phyloP scores from a whole-genome alignment of 768 basidiomycete species.

The Russula virescens region DNA sequence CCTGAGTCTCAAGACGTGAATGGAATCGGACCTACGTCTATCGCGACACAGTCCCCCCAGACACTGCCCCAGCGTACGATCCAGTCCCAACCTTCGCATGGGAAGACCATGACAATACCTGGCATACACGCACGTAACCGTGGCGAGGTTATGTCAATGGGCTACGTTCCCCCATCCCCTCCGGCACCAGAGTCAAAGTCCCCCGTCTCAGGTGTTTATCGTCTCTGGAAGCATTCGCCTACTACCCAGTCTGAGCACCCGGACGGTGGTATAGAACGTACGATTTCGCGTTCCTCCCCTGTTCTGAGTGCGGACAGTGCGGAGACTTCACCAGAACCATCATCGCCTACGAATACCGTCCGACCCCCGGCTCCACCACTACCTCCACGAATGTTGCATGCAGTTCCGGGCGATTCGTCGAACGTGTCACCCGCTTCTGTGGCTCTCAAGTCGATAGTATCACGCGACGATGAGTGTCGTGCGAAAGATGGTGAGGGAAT shows the following conservation, averaged over 20 bases:
- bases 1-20: neutral
- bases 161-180: conserved; percentile 54
- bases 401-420: conserved; percentile 13
- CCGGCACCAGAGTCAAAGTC: conserved; percentile 37
- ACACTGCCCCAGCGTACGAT: conserved; percentile 42
- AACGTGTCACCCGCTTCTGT: conserved; percentile 42
- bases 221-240: conserved; percentile 62
- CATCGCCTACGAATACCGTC: conserved; percentile 2
- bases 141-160: conserved; percentile 84
- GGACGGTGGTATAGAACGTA: conserved; percentile 4
- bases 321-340: conserved; percentile 1
- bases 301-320: neutral
- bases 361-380: conserved; percentile 38
- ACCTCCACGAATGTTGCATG: conserved; percentile 39
- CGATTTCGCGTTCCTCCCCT: neutral
- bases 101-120: conserved; percentile 79
- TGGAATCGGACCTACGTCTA: neutral
- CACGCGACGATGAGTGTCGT: conserved; percentile 31
- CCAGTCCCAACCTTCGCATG: conserved; percentile 66
- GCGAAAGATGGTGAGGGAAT: conserved; percentile 2
- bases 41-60: conserved; percentile 1
- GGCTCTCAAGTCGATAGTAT: conserved; percentile 51
- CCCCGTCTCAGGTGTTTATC: conserved; percentile 63
- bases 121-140: conserved; percentile 81
- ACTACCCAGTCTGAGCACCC: conserved; percentile 22